Base-by-base conservation (phyloP, 176 grass and related monocot genomes). In the Chloris gayana region DNA sequence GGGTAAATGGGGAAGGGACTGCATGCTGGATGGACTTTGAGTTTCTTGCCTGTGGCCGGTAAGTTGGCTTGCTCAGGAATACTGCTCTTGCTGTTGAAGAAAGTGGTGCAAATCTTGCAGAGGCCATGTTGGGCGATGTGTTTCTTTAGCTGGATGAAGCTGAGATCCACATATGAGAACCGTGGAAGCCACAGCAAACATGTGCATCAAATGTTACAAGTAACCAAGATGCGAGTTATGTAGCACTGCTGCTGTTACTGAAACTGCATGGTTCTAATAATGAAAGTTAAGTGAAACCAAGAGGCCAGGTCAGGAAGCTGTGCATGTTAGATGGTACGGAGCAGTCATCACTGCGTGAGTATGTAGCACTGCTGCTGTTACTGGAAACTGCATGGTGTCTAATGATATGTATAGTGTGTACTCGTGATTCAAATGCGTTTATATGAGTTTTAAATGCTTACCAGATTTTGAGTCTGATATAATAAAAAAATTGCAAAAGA, bases 41-140 rank as follows among this genome's bases (percentile, higher is more conserved):
- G 46, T 82, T 68, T 78, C 42, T 60, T 54, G 34, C 26, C 8
- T 70, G 42, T 72, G 71, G 54, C 35, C 2, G 50, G 80, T 82
- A 82, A 74, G 77, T 83, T 71, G 26, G 19, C 64, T 22, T 49
- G 35, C 56, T 77, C 33, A n/a, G 29, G 37, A 54, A 69, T 41
- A 22, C 64, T 75, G 33, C 26, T 68, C 67, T 54, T 76, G 74
- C 34, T 45, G 31, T 14, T 45, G 69, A 58, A 26, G 83, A 85
- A 77, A 35, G 7, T 29, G 62, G 47, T 24, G 59, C 14, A 15
- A 65, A 73, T 64, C 33, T 47, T 74, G n/a, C 34, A 17, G 24
- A 66, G 6, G 17, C 14, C 46, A 15, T 58, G 42, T 26, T 2
- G 0, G 25, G 50, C 24, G 27, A 49, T 39, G 34, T 13, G 31